These are phyloP conservation scores for Moricandia moricandioides DNA, from an alignment of 345 rosid genomes.

Conservation along the genomic window DNA sequence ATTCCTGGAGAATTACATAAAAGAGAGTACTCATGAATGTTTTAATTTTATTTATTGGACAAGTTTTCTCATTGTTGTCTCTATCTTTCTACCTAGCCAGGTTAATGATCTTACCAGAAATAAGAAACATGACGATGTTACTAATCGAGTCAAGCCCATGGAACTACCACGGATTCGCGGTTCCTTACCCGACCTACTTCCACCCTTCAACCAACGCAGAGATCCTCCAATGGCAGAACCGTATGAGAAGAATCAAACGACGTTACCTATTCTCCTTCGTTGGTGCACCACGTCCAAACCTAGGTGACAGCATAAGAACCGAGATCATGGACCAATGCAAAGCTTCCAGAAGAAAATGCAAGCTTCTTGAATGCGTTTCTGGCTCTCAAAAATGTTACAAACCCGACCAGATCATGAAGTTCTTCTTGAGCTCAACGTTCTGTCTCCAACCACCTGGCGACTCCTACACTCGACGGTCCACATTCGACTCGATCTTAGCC, in stretches of 20 bases:
- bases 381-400: slow-evolving; percentile 47
- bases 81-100: slow-evolving; percentile 21
- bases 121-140: slow-evolving; percentile 66
- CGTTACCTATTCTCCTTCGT: slow-evolving; percentile 61
- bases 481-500: slow-evolving; percentile 72
- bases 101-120: slow-evolving; percentile 64
- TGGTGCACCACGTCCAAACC: slow-evolving; percentile 57
- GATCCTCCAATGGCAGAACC: slow-evolving; percentile 59
- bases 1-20: background rate
- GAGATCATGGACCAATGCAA: slow-evolving; percentile 64
- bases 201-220: slow-evolving; percentile 63
- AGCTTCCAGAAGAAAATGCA: slow-evolving; percentile 60
- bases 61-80: slow-evolving; percentile 22
- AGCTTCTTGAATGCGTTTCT: slow-evolving; percentile 44
- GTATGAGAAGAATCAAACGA: slow-evolving; percentile 50
- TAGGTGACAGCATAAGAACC: slow-evolving; percentile 48
- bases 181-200: slow-evolving; percentile 81
- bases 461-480: slow-evolving; percentile 73
- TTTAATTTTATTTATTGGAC: background rate
- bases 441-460: slow-evolving; percentile 87
- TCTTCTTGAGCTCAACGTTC: slow-evolving; percentile 61
- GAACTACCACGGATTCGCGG: slow-evolving; percentile 62
- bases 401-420: slow-evolving; percentile 49
- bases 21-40: background rate
- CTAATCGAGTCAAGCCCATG: slow-evolving; percentile 81